These are phyloP conservation scores for Udeniomyces megalosporus DNA, from an alignment of 768 basidiomycete species.

Conservation along the genomic window DNA sequence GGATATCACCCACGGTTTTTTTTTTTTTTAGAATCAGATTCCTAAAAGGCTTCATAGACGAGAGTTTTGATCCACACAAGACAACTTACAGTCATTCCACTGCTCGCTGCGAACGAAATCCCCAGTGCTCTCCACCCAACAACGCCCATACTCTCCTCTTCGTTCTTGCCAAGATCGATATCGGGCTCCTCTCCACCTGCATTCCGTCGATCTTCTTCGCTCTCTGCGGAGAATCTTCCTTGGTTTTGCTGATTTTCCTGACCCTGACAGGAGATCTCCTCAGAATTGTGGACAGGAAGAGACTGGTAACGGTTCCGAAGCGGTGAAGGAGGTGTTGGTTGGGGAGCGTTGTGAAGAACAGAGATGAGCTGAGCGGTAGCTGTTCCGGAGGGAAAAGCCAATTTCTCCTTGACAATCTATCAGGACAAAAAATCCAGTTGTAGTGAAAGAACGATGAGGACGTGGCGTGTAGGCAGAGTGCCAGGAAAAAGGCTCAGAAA, in stretches of 20 bases:
- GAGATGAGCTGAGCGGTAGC: conserved; percentile 91
- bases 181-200: conserved; percentile 11
- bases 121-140: conserved; percentile 62
- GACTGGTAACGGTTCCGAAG: conserved; percentile 17
- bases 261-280: too few relatives aligned
- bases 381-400: conserved; percentile 81
- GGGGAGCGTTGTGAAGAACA: conserved; percentile 62
- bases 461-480: background rate
- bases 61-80: background rate
- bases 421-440: background rate
- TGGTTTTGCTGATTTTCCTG: too few relatives aligned
- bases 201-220: conserved; percentile 30
- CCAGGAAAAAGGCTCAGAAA: too few relatives aligned
- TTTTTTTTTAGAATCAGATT: background rate
- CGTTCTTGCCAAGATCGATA: conserved; percentile 29
- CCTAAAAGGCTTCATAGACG: background rate
- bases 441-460: background rate
- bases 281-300: too few relatives aligned
- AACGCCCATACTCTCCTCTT: conserved; percentile 25
- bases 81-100: conserved; percentile 50
- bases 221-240: too few relatives aligned
- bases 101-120: conserved; percentile 64
- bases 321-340: conserved; percentile 39
- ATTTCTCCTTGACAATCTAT: conserved; percentile 83
- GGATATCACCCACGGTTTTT: background rate